Evolutionary conservation across 1,139 yeast species (phyloP).

Genomic region (Eremothecium sinecaudum): DNA sequence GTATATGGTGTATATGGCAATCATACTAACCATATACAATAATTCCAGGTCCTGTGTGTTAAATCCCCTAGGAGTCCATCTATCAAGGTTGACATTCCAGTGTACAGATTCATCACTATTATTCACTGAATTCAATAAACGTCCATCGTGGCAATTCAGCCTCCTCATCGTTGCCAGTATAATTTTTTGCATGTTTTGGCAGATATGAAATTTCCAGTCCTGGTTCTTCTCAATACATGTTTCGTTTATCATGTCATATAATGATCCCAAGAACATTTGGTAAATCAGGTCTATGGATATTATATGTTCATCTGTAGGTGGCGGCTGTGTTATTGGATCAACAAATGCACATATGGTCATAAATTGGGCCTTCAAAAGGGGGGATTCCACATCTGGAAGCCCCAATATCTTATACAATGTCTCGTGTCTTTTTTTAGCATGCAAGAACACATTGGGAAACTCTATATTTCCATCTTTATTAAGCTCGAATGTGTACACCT

Average conservation of each 20-base stretch:
- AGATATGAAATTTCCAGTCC: conserved; percentile 34
- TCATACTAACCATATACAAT: conserved; percentile 44
- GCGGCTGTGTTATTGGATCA: conserved; percentile 63
- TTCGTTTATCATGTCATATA: conserved; percentile 19
- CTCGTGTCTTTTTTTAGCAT: conserved; percentile 27
- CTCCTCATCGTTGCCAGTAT: conserved; percentile 36
- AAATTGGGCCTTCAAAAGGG: conserved; percentile 21
- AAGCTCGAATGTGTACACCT: conserved; percentile 28
- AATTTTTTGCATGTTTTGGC: conserved; percentile 37
- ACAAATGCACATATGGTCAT: conserved; percentile 35
- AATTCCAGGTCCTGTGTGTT: conserved; percentile 37
- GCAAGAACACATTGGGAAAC: conserved; percentile 22
- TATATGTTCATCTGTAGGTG: conserved; percentile 44
- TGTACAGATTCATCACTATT: conserved; percentile 39
- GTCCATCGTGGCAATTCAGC: conserved; percentile 42
- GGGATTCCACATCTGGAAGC: conserved; percentile 13
- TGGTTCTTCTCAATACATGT: conserved; percentile 2
- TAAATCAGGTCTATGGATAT: conserved; percentile 48
- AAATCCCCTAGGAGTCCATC: conserved; percentile 46
- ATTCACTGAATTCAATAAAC: conserved; percentile 36
- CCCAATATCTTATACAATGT: conserved; percentile 20
- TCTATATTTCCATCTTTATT: conserved; percentile 17
- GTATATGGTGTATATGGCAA: conserved; percentile 42
- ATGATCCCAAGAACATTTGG: conserved; percentile 42
- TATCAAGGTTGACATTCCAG: conserved; percentile 32